Base-by-base conservation (phyloP, 1,284 basidiomycete species). In the Sphagnurus paluster region DNA sequence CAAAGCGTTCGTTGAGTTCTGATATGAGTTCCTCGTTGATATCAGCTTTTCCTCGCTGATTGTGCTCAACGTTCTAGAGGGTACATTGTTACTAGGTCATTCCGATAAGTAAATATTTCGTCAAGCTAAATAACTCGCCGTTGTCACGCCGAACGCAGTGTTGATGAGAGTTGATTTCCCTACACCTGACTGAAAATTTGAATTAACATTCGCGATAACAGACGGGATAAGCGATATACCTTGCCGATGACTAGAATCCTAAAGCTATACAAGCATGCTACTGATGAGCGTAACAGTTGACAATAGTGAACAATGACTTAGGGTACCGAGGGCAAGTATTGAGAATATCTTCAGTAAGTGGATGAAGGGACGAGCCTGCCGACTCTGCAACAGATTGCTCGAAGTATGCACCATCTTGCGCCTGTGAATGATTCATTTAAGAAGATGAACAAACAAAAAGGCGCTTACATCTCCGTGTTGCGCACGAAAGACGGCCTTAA, bases 141-240 rank as follows among this genome's bases (percentile, higher is more conserved):
- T 45, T 38, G 9, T 26, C 11, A 62, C 55, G 9, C 55, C 54
- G 40, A 62, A 62, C 2, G 57, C 50, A 16, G 46, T 43, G 25
- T 62, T 60, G 10, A 62, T 59, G 13, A 62, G 38, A 8, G 53
- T 53, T 1, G 60, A 62, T 46, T 62, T 62, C 4, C 60, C 60
- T 1, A 53, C 56, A 21, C 60, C 60, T 17, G 56, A 45, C 58
- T 61, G 14, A 19, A n/a, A 6, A 2, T 24, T 24, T 7, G 19
- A 23, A 20, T 9, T 10, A 17, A 20, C 20, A 30, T 26, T 26
- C 25, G 11, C 25, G n/a, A n/a, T n/a, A n/a, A 26, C 25, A 7
- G 11, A 11, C 6, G 3, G 17, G 13, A 36, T 16, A 26, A 37
- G 13, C 33, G n/a, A 6, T 5, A 9, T 14, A 50, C 51, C 51